Base-by-base conservation (phyloP, 2,329 filamentous ascomycete species). In the Xylariaceae sp. region DNA sequence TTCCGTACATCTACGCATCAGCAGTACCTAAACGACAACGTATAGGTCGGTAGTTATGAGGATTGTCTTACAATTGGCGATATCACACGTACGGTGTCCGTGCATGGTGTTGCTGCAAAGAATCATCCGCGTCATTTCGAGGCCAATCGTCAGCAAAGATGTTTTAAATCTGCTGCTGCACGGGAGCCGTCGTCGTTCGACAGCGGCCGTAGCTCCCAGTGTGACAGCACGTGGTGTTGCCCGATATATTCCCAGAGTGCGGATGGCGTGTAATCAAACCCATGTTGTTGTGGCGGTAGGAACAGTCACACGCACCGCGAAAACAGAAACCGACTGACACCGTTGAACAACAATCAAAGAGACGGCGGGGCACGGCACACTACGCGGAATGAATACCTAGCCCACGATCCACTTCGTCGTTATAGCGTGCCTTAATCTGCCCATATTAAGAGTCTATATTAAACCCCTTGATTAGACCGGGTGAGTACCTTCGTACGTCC, bases 351-450 rank as follows among this genome's bases (percentile, higher is more conserved):
- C 30, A 51, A 53, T 46, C 43, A 53, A 57, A 56, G 53, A 47
- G 47, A 56, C 57, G 60, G 58, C 56, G 54, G 57, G 51, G 55
- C 15, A 40, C 26, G 26, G 26, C 26, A 26, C 26, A 26, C 26
- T 66, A 63, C 60, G 61, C 57, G 56, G 58, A 61, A 59, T 61
- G 49, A 55, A 36, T 40, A 40, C 55, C 55, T 53, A 61, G 47
- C n/a, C n/a, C n/a, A n/a, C 51, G 47, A 62, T 56, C 56, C 62
- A 54, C 61, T 52, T 26, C 26, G 8, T 26, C 26, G 8, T 26
- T 5, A 26, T 4, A 26, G 26, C 26, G 26, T 26, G 36, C 29
- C 37, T 49, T 26, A 18, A 26, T 8, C 4, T 26, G n/a, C n/a
- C n/a, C n/a, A n/a, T n/a, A n/a, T n/a, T n/a, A n/a, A n/a, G n/a